A percentile compares a stretch with the other conserved stretches of the same genome.
Evolutionary conservation across 1,139 yeast species (phyloP).

Genomic region (Blastobotrys elegans): DNA sequence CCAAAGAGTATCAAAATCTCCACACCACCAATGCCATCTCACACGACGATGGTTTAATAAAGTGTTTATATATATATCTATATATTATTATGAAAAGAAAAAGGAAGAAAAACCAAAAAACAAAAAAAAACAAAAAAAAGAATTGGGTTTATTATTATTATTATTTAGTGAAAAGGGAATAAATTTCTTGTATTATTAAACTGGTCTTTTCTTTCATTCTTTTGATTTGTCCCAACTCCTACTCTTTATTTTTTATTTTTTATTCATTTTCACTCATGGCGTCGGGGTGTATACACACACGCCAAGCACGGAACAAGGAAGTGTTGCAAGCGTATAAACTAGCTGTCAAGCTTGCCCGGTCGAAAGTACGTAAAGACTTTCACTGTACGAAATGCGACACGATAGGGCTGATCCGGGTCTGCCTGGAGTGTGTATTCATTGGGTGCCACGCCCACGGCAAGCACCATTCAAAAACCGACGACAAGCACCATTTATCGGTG

Average conservation of each 20-base stretch:
- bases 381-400: conserved; percentile 11
- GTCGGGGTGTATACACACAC: conserved; percentile 18
- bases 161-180: background rate
- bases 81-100: background rate
- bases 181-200: background rate
- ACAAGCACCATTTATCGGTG: conserved; percentile 59
- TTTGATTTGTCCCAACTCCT: too few species aligned
- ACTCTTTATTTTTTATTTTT: background rate
- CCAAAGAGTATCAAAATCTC: conserved; percentile 30
- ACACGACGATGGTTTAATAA: conserved; percentile 28
- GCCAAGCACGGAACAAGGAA: conserved; percentile 14
- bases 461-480: conserved; percentile 48
- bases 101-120: background rate
- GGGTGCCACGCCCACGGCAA: conserved; percentile 61
- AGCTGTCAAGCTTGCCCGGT: conserved; percentile 21
- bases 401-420: conserved; percentile 37
- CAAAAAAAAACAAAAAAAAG: conserved; percentile 8
- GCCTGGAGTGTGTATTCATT: conserved; percentile 78
- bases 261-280: conserved; percentile 7
- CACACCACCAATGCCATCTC: conserved; percentile 30
- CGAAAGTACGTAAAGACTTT: conserved; percentile 8
- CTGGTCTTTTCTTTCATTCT: background rate
- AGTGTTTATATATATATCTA: conserved; percentile 4
- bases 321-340: conserved; percentile 20
- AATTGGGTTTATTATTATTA: background rate